Percentiles rank a stretch among this genome's conserved stretches.
Conservation (phyloP, 768 basidiomycete species). For the Phanerochaete sordida region DNA sequence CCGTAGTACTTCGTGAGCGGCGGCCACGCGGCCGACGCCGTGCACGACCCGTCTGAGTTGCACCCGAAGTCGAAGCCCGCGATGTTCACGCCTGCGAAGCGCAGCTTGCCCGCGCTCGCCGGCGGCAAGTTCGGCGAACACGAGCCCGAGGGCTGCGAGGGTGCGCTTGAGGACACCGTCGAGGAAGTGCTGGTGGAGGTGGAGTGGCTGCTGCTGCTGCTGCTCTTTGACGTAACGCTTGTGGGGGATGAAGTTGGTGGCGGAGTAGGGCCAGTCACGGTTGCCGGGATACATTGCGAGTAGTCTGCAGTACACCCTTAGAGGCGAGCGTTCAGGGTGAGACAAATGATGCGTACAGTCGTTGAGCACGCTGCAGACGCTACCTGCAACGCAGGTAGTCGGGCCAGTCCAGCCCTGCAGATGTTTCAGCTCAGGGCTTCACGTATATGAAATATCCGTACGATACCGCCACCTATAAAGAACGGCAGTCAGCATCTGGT, state of each 20-base stretch:
- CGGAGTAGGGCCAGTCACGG: no score
- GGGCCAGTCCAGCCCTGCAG: conserved; percentile 32
- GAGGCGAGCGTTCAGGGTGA: not conserved
- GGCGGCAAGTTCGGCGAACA: not conserved
- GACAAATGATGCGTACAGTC: conserved; percentile 25
- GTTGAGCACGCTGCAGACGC: conserved; percentile 27
- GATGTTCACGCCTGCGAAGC: conserved; percentile 47
- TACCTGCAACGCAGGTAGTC: conserved; percentile 32
- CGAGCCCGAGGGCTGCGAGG: conserved; percentile 21
- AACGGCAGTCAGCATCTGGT: not conserved
- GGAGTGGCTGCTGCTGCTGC: no score
- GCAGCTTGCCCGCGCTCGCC: conserved; percentile 21
- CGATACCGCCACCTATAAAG: conserved; percentile 16
- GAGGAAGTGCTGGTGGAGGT: no score
- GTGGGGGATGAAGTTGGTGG: no score
- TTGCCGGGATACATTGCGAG: conserved; percentile 33
- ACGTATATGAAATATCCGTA: not conserved
- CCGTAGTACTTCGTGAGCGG: conserved; percentile 44
- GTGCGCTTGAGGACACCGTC: conserved; percentile 19
- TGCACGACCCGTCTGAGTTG: conserved; percentile 40
- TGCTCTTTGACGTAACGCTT: no score
- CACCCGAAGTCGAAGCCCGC: conserved; percentile 56
- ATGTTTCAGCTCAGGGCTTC: not conserved
- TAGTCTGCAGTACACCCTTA: conserved; percentile 19
- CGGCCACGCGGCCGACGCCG: conserved; percentile 34